phyloP scores from a whole-genome alignment of 2,329 filamentous ascomycete species.

The Helminthosporium solani region DNA sequence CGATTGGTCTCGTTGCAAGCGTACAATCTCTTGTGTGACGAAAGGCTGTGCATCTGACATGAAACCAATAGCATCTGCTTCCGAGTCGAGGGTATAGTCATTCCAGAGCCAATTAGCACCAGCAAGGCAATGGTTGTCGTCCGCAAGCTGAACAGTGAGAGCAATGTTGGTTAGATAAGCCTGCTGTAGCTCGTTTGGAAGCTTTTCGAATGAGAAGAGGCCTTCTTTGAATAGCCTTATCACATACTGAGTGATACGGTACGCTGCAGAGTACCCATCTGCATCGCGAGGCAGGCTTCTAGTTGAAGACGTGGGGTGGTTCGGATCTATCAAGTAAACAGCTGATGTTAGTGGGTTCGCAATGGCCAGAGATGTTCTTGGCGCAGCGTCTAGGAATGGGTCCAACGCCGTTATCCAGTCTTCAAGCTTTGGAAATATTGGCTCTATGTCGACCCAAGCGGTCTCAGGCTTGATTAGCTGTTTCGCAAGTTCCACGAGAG shows the following conservation, averaged over 20 bases:
- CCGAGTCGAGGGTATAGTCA: constrained; percentile 49
- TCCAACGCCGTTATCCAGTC: constrained; percentile 67
- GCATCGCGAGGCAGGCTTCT: constrained; percentile 58
- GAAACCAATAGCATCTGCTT: constrained; percentile 55
- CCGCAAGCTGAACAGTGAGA: constrained; percentile 57
- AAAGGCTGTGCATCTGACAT: constrained; percentile 53
- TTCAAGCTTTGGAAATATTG: constrained; percentile 63
- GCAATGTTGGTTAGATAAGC: constrained; percentile 52
- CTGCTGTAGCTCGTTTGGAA: constrained; percentile 21
- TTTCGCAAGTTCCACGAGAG: constrained; percentile 56
- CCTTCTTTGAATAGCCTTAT: constrained; percentile 56
- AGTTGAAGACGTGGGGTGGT: constrained; percentile 13
- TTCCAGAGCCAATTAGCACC: constrained; percentile 57
- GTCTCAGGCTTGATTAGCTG: constrained; percentile 46
- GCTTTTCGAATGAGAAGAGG: constrained; percentile 36
- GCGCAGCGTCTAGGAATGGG: constrained; percentile 54
- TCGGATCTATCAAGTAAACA: constrained; percentile 60
- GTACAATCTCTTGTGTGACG: constrained; percentile 47
- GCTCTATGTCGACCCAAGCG: constrained; percentile 29
- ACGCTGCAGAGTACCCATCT: constrained; percentile 68
- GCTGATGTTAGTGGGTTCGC: constrained; percentile 71
- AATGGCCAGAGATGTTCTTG: constrained; percentile 68
- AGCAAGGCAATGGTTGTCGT: constrained; percentile 61
- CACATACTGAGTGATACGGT: constrained; percentile 74
- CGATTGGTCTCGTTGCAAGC: constrained; percentile 15